Percentiles rank a stretch among this genome's conserved stretches.
These are phyloP conservation scores for Scytalidium sp. DNA, from an alignment of 2,329 filamentous ascomycete species.

Conservation along the genomic window DNA sequence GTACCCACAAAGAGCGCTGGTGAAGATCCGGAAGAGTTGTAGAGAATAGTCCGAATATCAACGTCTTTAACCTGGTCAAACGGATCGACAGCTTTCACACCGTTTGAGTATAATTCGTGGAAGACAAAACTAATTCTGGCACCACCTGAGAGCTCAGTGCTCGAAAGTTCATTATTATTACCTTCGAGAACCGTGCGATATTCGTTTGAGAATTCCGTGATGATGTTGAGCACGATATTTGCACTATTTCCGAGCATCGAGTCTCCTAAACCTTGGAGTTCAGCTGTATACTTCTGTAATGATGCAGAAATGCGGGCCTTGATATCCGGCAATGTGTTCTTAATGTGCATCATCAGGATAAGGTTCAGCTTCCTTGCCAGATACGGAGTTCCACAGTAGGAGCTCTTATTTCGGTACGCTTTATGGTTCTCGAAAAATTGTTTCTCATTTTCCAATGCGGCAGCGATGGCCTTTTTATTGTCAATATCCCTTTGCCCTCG, in stretches of 20 bases:
- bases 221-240: slow-evolving; percentile 97
- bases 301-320: slow-evolving; percentile 95
- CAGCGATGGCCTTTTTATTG: slow-evolving; percentile 92
- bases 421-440: slow-evolving; percentile 98
- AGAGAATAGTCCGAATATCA: slow-evolving; percentile 93
- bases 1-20: slow-evolving; percentile 96
- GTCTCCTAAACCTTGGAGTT: slow-evolving; percentile 81
- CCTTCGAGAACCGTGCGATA: slow-evolving; percentile 95
- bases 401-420: slow-evolving; percentile 96
- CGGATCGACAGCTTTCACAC: slow-evolving; percentile 94
- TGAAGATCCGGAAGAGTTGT: slow-evolving; percentile 98
- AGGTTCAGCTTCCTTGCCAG: slow-evolving; percentile 95
- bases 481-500: slow-evolving; percentile 97
- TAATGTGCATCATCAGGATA: slow-evolving; percentile 99
- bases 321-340: slow-evolving; percentile 97
- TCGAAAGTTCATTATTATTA: slow-evolving; percentile 94
- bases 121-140: slow-evolving; percentile 99
- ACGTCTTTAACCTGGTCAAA: slow-evolving; percentile 98
- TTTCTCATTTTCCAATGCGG: slow-evolving; percentile 89
- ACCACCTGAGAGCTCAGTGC: slow-evolving; percentile 89
- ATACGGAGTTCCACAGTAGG: slow-evolving; percentile 97
- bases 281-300: slow-evolving; percentile 83
- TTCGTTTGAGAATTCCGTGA: slow-evolving; percentile 97
- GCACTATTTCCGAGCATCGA: slow-evolving; percentile 94
- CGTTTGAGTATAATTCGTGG: slow-evolving; percentile 96